Base-by-base conservation (phyloP, 2,329 filamentous ascomycete species). In the Sclerotinia trifoliorum region DNA sequence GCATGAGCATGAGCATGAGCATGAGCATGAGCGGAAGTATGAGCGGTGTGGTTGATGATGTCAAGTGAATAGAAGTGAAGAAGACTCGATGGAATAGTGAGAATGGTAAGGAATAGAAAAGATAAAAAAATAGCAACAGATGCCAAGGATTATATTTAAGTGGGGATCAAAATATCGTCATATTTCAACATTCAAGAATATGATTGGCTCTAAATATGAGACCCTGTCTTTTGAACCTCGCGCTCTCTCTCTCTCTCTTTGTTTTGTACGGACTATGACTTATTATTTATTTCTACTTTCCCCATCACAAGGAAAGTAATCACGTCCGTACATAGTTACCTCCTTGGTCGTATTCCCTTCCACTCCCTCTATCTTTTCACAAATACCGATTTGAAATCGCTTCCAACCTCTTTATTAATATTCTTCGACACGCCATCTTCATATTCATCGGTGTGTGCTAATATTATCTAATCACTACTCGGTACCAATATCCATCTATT, bases 91-190 rank as follows among this genome's bases (percentile, higher is more conserved):
- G 2, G 17, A 8, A 1, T 35, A 35, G 32, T 35, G 11, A 55
- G 21, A 55, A 21, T 26, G 52, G 39, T 13, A 15, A 26, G 7
- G 17, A 58, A 44, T 58, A 17, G 8, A 58, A 58, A 29, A 58
- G 24, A 21, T 19, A 3, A 26, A 7, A n/a, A 58, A 21, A 58
- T 52, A 61, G 13, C 17, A 39, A 44, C 3, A 35, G 21, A 49
- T 21, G 58, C 62, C 62, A 55, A 65, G 62, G 35, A n/a, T 44
- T 32, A 29, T 44, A 21, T 8, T 29, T 56, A 29, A 56, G 62
- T 35, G 51, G 51, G 3, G 7, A 5, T 42, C 5, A 2, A 4
- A 3, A 48, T 6, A 57, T 35, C 62, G 13, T 65, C 51, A 65
- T 24, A 19, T 56, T 6, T 13, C 39, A 42, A 42, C 35, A 10